phyloP scores from a whole-genome alignment of 1,284 basidiomycete genomes.

The Tilletia indica region DNA sequence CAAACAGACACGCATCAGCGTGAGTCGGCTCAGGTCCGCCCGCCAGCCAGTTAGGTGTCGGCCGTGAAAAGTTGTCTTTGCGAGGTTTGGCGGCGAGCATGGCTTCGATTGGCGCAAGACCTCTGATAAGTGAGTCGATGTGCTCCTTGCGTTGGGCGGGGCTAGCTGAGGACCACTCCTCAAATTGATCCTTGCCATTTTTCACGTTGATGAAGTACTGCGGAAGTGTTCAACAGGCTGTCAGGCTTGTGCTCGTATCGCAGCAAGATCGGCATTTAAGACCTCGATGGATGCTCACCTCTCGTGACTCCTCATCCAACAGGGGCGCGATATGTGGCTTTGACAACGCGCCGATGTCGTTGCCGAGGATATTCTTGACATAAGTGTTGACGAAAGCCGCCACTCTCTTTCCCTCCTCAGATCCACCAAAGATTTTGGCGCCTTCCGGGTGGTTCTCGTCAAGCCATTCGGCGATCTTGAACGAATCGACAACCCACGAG shows the following conservation, averaged over 20 bases:
- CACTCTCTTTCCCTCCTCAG: constrained; percentile 28
- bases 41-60: constrained; percentile 29
- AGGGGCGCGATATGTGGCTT: constrained; percentile 27
- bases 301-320: constrained; percentile 29
- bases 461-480: constrained; percentile 36
- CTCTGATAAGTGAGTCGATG: neutral
- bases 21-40: constrained; percentile 39
- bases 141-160: constrained; percentile 24
- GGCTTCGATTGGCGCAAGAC: constrained; percentile 17
- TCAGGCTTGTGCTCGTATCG: neutral
- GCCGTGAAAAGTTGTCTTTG: neutral
- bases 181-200: constrained; percentile 33
- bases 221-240: neutral
- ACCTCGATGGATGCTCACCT: neutral
- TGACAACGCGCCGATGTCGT: constrained; percentile 31
- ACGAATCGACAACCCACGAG: constrained; percentile 40
- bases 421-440: constrained; percentile 29
- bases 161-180: constrained; percentile 24
- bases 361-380: constrained; percentile 33
- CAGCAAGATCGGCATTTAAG: neutral
- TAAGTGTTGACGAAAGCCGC: constrained; percentile 38
- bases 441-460: constrained; percentile 35
- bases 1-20: constrained; percentile 42
- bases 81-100: constrained; percentile 5
- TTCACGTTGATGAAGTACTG: constrained; percentile 42